phyloP scores from a whole-genome alignment of 805 yeast species.

The Yamadazyma ubonensis region DNA sequence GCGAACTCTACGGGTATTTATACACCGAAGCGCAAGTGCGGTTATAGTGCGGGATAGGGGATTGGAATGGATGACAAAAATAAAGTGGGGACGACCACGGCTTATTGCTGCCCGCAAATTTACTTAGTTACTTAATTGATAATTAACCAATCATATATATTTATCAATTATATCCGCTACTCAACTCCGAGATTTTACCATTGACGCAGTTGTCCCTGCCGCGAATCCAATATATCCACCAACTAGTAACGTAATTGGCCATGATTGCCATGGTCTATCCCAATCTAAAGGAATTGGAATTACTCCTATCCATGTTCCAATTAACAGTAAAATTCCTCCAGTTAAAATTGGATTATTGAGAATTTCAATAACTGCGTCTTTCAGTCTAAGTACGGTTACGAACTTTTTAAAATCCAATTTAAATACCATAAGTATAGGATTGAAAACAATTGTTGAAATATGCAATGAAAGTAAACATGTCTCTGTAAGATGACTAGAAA shows the following conservation, averaged over 20 bases:
- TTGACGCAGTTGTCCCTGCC: slow-evolving; percentile 36
- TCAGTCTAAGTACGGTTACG: slow-evolving; percentile 19
- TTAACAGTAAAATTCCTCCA: slow-evolving; percentile 24
- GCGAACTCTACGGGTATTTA: slow-evolving; percentile 2
- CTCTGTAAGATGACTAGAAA: slow-evolving; percentile 48
- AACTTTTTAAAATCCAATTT: slow-evolving; percentile 49
- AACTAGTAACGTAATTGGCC: slow-evolving; percentile 85
- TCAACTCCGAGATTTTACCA: neutral
- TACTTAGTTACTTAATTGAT: too few species aligned
- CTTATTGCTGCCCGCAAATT: neutral
- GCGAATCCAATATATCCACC: slow-evolving; percentile 77
- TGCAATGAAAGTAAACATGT: slow-evolving; percentile 65
- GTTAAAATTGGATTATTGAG: slow-evolving; percentile 28
- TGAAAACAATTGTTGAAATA: slow-evolving; percentile 55
- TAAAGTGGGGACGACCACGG: neutral
- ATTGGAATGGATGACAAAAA: neutral
- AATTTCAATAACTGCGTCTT: slow-evolving; percentile 21
- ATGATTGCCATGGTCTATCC: slow-evolving; percentile 96
- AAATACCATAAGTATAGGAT: slow-evolving; percentile 60
- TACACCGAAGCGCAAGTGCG: neutral
- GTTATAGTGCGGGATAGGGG: neutral
- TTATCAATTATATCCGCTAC: neutral
- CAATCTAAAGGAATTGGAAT: slow-evolving; percentile 94
- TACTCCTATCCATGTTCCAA: slow-evolving; percentile 93
- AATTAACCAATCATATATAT: too few species aligned